Base-by-base conservation (phyloP, 768 basidiomycete species). In the Pholiota conissans region DNA sequence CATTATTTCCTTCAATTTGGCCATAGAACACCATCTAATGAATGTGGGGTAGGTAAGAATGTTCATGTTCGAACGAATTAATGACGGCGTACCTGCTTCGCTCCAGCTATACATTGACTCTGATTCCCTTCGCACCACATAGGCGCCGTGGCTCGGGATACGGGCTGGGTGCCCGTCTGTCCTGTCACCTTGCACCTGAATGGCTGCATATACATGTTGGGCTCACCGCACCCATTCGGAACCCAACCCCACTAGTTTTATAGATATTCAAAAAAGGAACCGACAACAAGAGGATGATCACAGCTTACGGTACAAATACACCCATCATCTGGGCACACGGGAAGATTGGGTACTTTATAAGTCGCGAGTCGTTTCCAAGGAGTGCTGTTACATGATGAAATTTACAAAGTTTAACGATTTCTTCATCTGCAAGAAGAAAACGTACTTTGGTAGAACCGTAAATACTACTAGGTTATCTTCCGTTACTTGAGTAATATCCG, bases 131-230 rank as follows among this genome's bases (percentile, higher is more conserved):
- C 73, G 53, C 78, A 80, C 74, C 75, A 80, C 13, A 32, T 13
- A 2, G 78, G 71, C 1, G 79, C 69, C 1, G 60, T 55, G 10
- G 67, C 74, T 5, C 70, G 63, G 2, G 72, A 70, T 18, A 77
- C 57, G 4, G 68, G 62, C 3, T 63, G 57, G 9, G 61, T 61
- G 1, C 76, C 76, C 0, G 75, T 73, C 1, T 58, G 28, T 1
- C 70, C 70, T 22, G 69, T 70, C 3, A 80, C 79, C 28, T 71
- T 76, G 60, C 79, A 80, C 55, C 68, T 66, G 59, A 69, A 74
- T 30, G 70, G 71, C 28, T 70, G 60, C 76, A 79, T 79, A 59
- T 79, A 80, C 66, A 80, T 80, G 61, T 79, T 79, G 4, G 77
- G 74, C 55, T 73, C 69, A 6, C 78, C 79, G 53, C 78, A 63